phyloP scores from a whole-genome alignment of 1,284 basidiomycete species.

The Tylopilus orsonianus region DNA sequence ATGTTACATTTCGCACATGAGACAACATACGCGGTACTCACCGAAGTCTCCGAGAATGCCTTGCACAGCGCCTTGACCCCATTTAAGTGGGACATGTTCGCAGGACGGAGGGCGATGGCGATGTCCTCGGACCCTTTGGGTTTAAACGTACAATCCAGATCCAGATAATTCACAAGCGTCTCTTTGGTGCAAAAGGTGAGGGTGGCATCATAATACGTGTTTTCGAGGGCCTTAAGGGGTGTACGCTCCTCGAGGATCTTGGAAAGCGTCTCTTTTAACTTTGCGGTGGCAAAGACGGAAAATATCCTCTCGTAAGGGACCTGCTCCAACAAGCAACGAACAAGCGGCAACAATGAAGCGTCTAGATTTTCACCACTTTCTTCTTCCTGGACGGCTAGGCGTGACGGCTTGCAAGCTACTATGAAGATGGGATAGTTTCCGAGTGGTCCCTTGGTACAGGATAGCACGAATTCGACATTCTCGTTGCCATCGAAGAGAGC shows the following conservation, averaged over 20 bases:
- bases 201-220: constrained; percentile 62
- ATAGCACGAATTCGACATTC: constrained; percentile 54
- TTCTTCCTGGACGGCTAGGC: constrained; percentile 28
- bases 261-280: constrained; percentile 49
- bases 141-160: constrained; percentile 19
- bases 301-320: constrained; percentile 51
- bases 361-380: constrained; percentile 29
- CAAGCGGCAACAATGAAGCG: constrained; percentile 38
- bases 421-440: constrained; percentile 65
- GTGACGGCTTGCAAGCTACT: constrained; percentile 38
- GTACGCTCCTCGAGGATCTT: constrained; percentile 43
- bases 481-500: constrained; percentile 34
- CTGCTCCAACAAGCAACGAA: constrained; percentile 29
- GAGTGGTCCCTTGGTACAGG: constrained; percentile 52
- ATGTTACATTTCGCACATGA: too few relatives aligned
- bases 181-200: constrained; percentile 52
- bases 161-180: constrained; percentile 37
- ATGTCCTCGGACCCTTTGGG: constrained; percentile 21
- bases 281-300: constrained; percentile 62
- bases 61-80: constrained; percentile 49
- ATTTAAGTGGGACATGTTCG: constrained; percentile 40
- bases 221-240: constrained; percentile 35
- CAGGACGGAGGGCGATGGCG: constrained; percentile 44
- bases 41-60: constrained; percentile 58
- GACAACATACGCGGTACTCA: too few relatives aligned